Evolutionary conservation across 2,329 filamentous ascomycete genomes (phyloP).

Genomic region (Trichoderma asperellum): DNA sequence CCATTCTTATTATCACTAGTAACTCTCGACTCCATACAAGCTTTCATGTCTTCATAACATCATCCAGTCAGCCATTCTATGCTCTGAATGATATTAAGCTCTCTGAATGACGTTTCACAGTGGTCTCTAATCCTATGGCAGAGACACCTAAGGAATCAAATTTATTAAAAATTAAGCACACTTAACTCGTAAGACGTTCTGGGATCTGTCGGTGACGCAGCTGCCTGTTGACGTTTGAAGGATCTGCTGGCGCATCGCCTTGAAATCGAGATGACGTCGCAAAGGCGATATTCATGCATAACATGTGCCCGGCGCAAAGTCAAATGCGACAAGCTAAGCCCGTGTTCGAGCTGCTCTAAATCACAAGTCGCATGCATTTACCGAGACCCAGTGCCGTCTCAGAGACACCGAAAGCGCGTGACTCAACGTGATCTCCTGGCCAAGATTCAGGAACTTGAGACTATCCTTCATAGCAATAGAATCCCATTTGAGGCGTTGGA

Average conservation of each 20-base stretch:
- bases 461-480: slow-evolving; percentile 12
- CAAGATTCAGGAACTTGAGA: slow-evolving; percentile 10
- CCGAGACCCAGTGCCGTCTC: slow-evolving; percentile 11
- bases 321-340: slow-evolving; percentile 15
- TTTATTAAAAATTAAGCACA: neutral
- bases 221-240: neutral
- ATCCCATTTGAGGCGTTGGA: slow-evolving; percentile 14
- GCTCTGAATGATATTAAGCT: neutral
- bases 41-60: neutral
- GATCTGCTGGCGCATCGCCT: neutral
- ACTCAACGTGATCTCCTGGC: neutral
- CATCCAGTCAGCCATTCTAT: neutral
- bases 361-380: slow-evolving; percentile 5
- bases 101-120: neutral
- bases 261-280: neutral
- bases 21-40: neutral
- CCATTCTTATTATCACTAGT: neutral
- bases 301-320: slow-evolving; percentile 14
- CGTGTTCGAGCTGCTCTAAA: slow-evolving; percentile 18
- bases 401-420: slow-evolving; percentile 10
- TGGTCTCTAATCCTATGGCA: neutral
- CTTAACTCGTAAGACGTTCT: neutral
- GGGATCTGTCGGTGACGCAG: neutral
- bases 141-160: neutral
- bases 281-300: neutral